Evolutionary conservation across 495 filamentous ascomycete species (phyloP).

Genomic region (Aspergillus heteromorphus): DNA sequence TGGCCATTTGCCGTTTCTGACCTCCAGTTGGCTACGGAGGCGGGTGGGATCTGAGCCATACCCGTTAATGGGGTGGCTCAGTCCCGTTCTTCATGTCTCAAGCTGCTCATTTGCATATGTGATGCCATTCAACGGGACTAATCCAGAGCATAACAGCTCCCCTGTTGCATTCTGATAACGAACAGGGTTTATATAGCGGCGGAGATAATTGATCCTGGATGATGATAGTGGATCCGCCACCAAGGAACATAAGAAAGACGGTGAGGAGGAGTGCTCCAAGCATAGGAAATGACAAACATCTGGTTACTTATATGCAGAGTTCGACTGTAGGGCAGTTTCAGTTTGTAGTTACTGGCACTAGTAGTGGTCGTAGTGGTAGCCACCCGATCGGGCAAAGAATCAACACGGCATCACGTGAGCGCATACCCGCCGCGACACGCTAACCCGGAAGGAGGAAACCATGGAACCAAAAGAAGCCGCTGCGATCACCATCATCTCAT

Average conservation of each 20-base stretch:
- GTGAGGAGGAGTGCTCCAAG: slow-evolving; percentile 9
- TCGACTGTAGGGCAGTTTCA: not conserved
- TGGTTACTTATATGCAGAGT: not conserved
- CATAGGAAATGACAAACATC: slow-evolving; percentile 10
- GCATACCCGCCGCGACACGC: not conserved
- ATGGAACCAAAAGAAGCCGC: slow-evolving; percentile 5
- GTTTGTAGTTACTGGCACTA: not conserved
- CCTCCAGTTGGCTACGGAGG: slow-evolving; percentile 14
- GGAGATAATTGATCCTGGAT: slow-evolving; percentile 10
- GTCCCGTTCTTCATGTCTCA: slow-evolving; percentile 18
- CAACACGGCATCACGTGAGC: slow-evolving; percentile 11
- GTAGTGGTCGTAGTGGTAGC: not conserved
- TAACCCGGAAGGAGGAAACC: slow-evolving; percentile 11
- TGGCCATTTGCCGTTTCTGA: slow-evolving; percentile 13
- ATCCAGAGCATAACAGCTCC: slow-evolving; percentile 15
- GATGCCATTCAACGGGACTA: slow-evolving; percentile 20
- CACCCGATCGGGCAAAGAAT: slow-evolving; percentile 16
- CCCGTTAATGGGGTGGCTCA: slow-evolving; percentile 22
- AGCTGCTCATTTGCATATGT: slow-evolving; percentile 21
- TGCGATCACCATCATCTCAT: slow-evolving; percentile 2
- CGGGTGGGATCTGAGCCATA: slow-evolving; percentile 16
- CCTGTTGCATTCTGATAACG: slow-evolving; percentile 10
- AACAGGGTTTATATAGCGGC: slow-evolving; percentile 9
- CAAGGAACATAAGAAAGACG: slow-evolving; percentile 9
- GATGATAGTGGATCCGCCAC: slow-evolving; percentile 9